Conservation (phyloP, 768 basidiomycete species). For the Kockovaella imperatae region DNA sequence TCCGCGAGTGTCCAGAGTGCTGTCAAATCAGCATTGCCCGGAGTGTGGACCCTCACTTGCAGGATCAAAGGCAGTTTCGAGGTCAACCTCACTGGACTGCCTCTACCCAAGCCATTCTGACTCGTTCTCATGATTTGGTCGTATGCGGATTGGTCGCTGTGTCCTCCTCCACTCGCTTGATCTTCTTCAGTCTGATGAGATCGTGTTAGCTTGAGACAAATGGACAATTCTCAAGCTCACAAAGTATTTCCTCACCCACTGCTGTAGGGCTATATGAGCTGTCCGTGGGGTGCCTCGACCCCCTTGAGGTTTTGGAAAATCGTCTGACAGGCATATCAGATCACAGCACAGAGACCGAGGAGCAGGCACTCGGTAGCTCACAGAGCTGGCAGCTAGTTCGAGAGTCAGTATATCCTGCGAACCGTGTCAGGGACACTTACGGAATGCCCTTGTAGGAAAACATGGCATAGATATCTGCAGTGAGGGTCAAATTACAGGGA, state of each 20-base stretch:
- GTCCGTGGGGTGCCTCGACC: constrained; percentile 5
- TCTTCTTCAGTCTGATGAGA: too few relatives aligned
- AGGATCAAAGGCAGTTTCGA: constrained; percentile 72
- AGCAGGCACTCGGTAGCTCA: constrained; percentile 20
- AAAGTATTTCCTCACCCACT: constrained; percentile 76
- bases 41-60: constrained; percentile 35
- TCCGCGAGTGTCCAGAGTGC: constrained; percentile 76
- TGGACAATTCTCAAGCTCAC: too few relatives aligned
- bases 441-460: constrained; percentile 72
- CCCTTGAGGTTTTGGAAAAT: constrained; percentile 35
- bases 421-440: constrained; percentile 53
- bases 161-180: too few relatives aligned
- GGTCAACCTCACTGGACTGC: constrained; percentile 52
- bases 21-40: constrained; percentile 45
- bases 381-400: constrained; percentile 51
- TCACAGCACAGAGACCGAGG: too few relatives aligned
- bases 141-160: constrained; percentile 48
- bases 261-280: constrained; percentile 51
- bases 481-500: not conserved
- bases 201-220: too few relatives aligned
- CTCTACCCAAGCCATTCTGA: constrained; percentile 44
- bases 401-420: constrained; percentile 50
- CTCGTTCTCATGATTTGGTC: constrained; percentile 49
- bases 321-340: constrained; percentile 15
- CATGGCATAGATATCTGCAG: constrained; percentile 67